phyloP scores from a whole-genome alignment of 2,329 filamentous ascomycete species.

The Tolypocladium tropicale region DNA sequence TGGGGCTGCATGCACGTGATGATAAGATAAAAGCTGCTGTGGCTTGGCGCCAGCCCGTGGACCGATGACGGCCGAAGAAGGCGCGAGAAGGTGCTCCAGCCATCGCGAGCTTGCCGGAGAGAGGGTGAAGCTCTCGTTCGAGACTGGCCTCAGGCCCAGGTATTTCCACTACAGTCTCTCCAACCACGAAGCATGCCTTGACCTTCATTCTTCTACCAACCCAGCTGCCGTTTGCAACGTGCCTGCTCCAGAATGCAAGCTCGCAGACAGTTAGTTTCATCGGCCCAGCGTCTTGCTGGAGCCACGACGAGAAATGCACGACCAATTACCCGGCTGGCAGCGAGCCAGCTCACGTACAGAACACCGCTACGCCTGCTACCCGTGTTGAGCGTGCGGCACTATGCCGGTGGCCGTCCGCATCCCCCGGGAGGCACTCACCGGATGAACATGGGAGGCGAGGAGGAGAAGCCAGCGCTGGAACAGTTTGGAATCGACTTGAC shows the following conservation, averaged over 20 bases:
- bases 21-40: constrained; percentile 17
- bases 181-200: not conserved
- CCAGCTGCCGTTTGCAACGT: not conserved
- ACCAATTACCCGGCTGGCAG: constrained; percentile 15
- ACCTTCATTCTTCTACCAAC: not conserved
- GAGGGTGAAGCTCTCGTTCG: not conserved
- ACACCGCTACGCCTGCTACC: constrained; percentile 24
- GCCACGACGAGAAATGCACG: constrained; percentile 17
- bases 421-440: constrained; percentile 87
- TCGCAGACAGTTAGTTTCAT: constrained; percentile 26
- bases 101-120: constrained; percentile 13
- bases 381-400: constrained; percentile 34
- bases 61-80: constrained; percentile 25
- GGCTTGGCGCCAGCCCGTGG: not conserved
- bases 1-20: constrained; percentile 26
- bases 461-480: constrained; percentile 79
- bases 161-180: not conserved
- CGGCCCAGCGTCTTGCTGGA: constrained; percentile 26
- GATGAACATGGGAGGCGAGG: constrained; percentile 73
- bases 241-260: constrained; percentile 27
- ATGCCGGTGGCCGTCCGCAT: constrained; percentile 66
- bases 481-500: constrained; percentile 89
- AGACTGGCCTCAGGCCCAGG: not conserved
- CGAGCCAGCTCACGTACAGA: constrained; percentile 11
- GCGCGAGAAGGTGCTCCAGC: constrained; percentile 27